Evolutionary conservation across 441 rosid species (phyloP), one percentile per base, ranked within the genome.

Genomic region (Omphalea diandra): DNA sequence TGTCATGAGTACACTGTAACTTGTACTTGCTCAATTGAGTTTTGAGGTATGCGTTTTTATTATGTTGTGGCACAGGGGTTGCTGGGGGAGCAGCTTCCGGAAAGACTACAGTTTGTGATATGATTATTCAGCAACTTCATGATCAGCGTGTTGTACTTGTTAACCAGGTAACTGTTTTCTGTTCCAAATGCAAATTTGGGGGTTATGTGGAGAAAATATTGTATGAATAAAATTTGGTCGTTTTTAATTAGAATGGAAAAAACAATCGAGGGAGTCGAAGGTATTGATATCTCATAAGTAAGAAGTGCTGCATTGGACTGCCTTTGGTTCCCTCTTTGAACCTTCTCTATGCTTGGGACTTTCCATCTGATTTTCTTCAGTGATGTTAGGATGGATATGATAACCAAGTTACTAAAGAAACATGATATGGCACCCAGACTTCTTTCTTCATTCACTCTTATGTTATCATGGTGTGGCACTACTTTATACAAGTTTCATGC

Each of bases 21-120:
- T 56, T 67, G 49, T n/a, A 50, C 18, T 12, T 35, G 27, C 29
- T 36, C 14, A 47, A 6, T 62, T 11, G 22, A 33, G 17, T 53
- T 72, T 73, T 64, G 53, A 64, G 38, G 64, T 36, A 17, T 47
- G 57, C 62, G 50, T 63, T n/a, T 53, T 63, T 65, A 20, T 73
- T 68, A 40, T 67, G 59, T 74, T 73, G 6, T 74, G 59, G 35
- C 52, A 67, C 76, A 93, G 98, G 99, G 67, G 99, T 95, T 81
- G 98, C 98, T 66, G 99, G 99, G 38, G 99, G 98, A 24, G 95
- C 99, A 3, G 97, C 99, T 58, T 88, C 99, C 18, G 99, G 99
- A 41, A 95, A 95, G 85, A 93, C 99, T 77, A 85, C 99, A 65
- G 99, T 93, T 24, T 95, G 99, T 70, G 97, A 95, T 85, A 88